Base-by-base conservation (phyloP, 441 rosid genomes). In the Eruca vesicaria region DNA sequence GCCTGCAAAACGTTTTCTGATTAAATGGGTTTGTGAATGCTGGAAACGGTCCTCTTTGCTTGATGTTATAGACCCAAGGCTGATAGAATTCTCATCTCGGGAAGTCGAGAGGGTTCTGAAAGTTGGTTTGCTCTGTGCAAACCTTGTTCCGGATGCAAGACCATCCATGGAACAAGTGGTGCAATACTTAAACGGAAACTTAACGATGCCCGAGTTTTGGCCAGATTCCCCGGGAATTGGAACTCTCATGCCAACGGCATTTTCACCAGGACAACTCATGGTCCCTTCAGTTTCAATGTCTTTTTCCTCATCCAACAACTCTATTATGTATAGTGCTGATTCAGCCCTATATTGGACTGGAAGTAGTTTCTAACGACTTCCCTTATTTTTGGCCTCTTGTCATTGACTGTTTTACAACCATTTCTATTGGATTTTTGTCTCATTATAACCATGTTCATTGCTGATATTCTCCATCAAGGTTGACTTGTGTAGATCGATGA, bases 151-250 rank as follows among this genome's bases (percentile, higher is more conserved):
- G 5, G 71, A 72, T 19, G 21, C 35, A 9, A 81, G 94, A 83
- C 90, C 94, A n/a, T 72, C 68, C 33, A 89, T 86, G n/a, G n/a
- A n/a, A n/a, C n/a, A 82, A 66, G 88, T 84, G 68, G 57, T 84
- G 58, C 88, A 82, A 14, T 80, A 73, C 81, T 78, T 89, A 19
- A 86, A 82, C 0, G 83, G 82, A 38, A 75, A 69, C 70, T 64
- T 80, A 3, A 26, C 43, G 26, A 63, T 87, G 60, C 90, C 89
- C 0, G 83, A 84, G 32, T 62, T 80, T 63, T 78, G 74, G 32
- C 74, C 75, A 7, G 59, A 57, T 28, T 62, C 82, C 63, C 74
- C 81, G 9, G 81, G 78, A 5, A 78, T 78, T 45, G 78, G 81
- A 61, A 65, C 58, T 38, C 74, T 73, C 14, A 56, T 61, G 55